Evolutionary conservation across 2,329 filamentous ascomycete genomes (phyloP).

Genomic region (Talaromyces funiculosus): DNA sequence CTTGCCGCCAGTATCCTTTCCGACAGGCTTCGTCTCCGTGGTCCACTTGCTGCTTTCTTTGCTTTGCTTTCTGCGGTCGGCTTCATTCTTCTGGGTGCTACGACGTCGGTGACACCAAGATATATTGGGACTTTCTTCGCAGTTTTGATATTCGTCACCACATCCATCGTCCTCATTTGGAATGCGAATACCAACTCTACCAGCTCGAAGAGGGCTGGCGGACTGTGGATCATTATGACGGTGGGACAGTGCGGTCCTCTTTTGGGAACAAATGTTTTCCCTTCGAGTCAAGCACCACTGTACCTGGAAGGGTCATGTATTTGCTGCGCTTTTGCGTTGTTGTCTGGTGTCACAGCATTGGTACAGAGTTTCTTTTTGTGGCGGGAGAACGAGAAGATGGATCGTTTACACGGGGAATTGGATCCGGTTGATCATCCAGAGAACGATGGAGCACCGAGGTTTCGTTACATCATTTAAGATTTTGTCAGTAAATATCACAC

Average conservation of each 20-base stretch:
- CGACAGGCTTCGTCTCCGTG: slow-evolving; percentile 33
- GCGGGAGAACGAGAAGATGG: slow-evolving; percentile 5
- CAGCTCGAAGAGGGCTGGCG: slow-evolving; percentile 34
- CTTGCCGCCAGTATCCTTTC: slow-evolving; percentile 32
- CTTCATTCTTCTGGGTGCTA: slow-evolving; percentile 38
- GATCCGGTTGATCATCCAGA: not conserved
- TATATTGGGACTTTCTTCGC: slow-evolving; percentile 37
- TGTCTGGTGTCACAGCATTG: not conserved
- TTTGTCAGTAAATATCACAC: not conserved
- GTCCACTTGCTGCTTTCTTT: slow-evolving; percentile 35
- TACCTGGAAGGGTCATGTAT: slow-evolving; percentile 35
- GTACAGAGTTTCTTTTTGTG: not conserved
- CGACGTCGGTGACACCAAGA: slow-evolving; percentile 26
- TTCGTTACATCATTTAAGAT: not conserved
- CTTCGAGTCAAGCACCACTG: slow-evolving; percentile 28
- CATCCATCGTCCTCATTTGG: slow-evolving; percentile 34
- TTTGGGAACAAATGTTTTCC: slow-evolving; percentile 31
- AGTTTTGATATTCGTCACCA: slow-evolving; percentile 35
- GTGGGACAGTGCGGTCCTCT: slow-evolving; percentile 33
- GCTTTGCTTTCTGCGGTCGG: slow-evolving; percentile 34
- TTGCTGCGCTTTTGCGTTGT: slow-evolving; percentile 25
- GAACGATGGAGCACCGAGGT: not conserved
- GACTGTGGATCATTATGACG: slow-evolving; percentile 33
- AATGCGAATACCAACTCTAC: slow-evolving; percentile 34
- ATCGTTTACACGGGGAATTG: slow-evolving; percentile 17